These are phyloP conservation scores for Fusarium caatingaense DNA, from an alignment of 2,329 filamentous ascomycete species.

Conservation along the genomic window DNA sequence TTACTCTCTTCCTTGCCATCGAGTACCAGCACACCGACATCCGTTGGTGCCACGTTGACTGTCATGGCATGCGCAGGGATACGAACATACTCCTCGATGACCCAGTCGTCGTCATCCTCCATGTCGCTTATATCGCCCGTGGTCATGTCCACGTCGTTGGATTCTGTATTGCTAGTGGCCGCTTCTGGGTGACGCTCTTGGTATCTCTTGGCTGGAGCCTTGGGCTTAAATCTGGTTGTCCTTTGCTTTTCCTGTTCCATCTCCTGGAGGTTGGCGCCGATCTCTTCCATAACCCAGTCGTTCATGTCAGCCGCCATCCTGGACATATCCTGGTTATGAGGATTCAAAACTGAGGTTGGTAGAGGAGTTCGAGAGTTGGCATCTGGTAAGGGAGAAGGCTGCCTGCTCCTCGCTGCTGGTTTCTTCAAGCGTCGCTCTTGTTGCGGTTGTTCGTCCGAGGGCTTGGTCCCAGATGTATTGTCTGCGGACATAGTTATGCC, in stretches of 20 bases:
- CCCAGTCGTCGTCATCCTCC: slow-evolving; percentile 66
- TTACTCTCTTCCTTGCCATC: slow-evolving; percentile 68
- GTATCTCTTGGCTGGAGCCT: slow-evolving; percentile 65
- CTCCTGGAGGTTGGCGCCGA: slow-evolving; percentile 63
- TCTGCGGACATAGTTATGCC: slow-evolving; percentile 11
- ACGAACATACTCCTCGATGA: slow-evolving; percentile 73
- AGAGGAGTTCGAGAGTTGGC: slow-evolving; percentile 45
- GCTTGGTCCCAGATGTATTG: background rate
- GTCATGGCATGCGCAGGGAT: slow-evolving; percentile 65
- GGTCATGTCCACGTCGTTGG: slow-evolving; percentile 49
- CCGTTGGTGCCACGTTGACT: slow-evolving; percentile 59
- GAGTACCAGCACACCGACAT: slow-evolving; percentile 67
- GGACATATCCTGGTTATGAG: slow-evolving; percentile 59
- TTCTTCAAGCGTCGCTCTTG: slow-evolving; percentile 50
- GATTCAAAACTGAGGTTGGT: slow-evolving; percentile 50
- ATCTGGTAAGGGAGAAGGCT: slow-evolving; percentile 40
- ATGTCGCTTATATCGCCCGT: slow-evolving; percentile 57
- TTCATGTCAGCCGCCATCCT: slow-evolving; percentile 67
- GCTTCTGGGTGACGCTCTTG: slow-evolving; percentile 65
- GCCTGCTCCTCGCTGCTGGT: slow-evolving; percentile 47
- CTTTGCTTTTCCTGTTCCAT: slow-evolving; percentile 57
- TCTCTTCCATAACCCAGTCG: slow-evolving; percentile 68
- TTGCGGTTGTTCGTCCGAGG: slow-evolving; percentile 5
- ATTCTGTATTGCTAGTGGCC: slow-evolving; percentile 11
- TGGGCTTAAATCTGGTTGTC: slow-evolving; percentile 64